Percentiles rank a stretch among this genome's conserved stretches.
phyloP scores from a whole-genome alignment of 345 rosid species.

The Iberis pinnata region DNA sequence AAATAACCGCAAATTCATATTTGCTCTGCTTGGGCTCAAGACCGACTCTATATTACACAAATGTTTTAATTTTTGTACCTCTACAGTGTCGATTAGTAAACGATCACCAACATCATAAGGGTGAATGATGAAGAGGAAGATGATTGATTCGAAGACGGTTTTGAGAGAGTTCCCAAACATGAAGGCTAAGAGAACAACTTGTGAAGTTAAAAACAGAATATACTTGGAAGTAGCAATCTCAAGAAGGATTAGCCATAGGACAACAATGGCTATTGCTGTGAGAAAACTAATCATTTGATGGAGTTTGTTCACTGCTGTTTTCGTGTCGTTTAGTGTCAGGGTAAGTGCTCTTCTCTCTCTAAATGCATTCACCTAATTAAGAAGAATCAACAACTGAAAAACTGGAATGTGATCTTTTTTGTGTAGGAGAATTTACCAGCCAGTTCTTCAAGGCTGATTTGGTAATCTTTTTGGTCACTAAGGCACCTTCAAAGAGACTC shows the following conservation, averaged over 20 bases:
- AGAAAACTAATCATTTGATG: not conserved
- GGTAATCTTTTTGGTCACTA: slow-evolving; percentile 45
- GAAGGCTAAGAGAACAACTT: not conserved
- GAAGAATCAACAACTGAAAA: too few species aligned
- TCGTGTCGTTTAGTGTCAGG: slow-evolving; percentile 76
- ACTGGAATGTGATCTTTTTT: not conserved
- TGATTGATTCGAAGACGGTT: not conserved
- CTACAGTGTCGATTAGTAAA: slow-evolving; percentile 56
- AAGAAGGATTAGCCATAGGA: not conserved
- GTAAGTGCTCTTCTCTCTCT: slow-evolving; percentile 91
- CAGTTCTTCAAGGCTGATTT: slow-evolving; percentile 59
- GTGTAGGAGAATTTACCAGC: slow-evolving; percentile 54
- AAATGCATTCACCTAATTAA: slow-evolving; percentile 35
- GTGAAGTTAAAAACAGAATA: not conserved
- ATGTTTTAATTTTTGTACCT: slow-evolving; percentile 35
- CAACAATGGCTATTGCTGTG: too few species aligned
- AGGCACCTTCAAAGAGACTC: slow-evolving; percentile 63
- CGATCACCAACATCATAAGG: slow-evolving; percentile 61
- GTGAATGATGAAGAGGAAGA: not conserved
- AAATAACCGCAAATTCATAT: too few species aligned
- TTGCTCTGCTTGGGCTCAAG: too few species aligned
- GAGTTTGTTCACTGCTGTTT: slow-evolving; percentile 38
- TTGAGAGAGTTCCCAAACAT: not conserved
- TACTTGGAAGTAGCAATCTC: not conserved
- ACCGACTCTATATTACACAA: too few species aligned